These are phyloP conservation scores for Gonium pectorale DNA, from an alignment of 139 green algal species.

Conservation along the genomic window DNA sequence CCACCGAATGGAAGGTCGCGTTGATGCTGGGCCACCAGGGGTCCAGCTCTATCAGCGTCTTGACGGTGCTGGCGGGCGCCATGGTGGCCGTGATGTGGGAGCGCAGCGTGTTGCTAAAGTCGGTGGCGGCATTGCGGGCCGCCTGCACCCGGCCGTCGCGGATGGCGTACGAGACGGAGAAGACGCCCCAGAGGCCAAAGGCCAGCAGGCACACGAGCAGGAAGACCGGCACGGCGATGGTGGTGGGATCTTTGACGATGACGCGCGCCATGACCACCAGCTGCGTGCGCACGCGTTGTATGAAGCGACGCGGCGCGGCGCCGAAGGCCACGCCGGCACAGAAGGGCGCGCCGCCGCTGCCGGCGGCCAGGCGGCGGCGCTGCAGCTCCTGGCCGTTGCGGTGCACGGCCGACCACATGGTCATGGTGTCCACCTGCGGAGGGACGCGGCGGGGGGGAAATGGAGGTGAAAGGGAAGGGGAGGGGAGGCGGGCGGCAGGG, in stretches of 20 bases:
- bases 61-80: slow-evolving; percentile 21
- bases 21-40: slow-evolving; percentile 4
- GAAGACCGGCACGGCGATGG: slow-evolving; percentile 4
- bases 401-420: slow-evolving; percentile 29
- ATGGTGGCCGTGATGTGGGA: slow-evolving; percentile 17
- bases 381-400: slow-evolving; percentile 23
- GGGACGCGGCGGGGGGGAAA: no score
- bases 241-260: slow-evolving; percentile 3
- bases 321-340: background rate
- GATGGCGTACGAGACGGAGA: slow-evolving; percentile 1
- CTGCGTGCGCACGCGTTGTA: background rate
- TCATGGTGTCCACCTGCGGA: slow-evolving; percentile 22
- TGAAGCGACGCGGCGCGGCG: background rate
- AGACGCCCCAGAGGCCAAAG: slow-evolving; percentile 33
- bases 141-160: background rate
- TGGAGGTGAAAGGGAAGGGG: no score
- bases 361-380: background rate
- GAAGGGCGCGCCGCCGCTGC: background rate
- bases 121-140: background rate
- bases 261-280: slow-evolving; percentile 26
- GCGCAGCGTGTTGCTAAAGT: background rate
- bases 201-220: slow-evolving; percentile 13
- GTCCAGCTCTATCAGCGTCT: slow-evolving; percentile 21
- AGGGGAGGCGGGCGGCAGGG: no score
- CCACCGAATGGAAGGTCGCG: slow-evolving; percentile 5